A percentile compares a stretch with the other conserved stretches of the same genome.
phyloP scores from a whole-genome alignment of 2,329 filamentous ascomycete genomes.

The Paecilomyces sp. region DNA sequence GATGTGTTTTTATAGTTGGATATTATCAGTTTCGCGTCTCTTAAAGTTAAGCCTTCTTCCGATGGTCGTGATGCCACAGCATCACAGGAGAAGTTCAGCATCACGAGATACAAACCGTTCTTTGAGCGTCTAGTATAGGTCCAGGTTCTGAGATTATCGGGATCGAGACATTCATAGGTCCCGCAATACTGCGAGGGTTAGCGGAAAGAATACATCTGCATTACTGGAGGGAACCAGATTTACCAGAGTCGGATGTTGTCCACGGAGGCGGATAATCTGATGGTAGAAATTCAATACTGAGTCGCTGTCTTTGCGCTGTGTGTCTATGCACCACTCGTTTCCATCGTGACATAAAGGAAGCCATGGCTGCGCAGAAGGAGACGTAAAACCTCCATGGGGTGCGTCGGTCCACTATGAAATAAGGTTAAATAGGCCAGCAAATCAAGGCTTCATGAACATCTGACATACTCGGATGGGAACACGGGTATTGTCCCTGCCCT shows the following conservation, averaged over 20 bases:
- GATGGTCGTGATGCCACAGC: slow-evolving; percentile 5
- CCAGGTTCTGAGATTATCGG: slow-evolving; percentile 8
- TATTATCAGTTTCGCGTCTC: slow-evolving; percentile 6
- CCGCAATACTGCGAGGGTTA: slow-evolving; percentile 7
- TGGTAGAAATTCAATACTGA: slow-evolving; percentile 55
- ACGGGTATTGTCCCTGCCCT: slow-evolving; percentile 22
- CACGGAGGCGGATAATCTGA: slow-evolving; percentile 47
- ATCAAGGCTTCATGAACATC: not conserved
- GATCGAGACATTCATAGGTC: slow-evolving; percentile 7
- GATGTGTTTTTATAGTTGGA: slow-evolving; percentile 5
- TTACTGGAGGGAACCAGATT: not conserved
- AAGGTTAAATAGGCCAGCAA: not conserved
- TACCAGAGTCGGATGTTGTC: slow-evolving; percentile 32
- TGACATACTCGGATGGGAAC: slow-evolving; percentile 16
- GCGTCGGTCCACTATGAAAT: slow-evolving; percentile 9
- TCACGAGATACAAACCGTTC: slow-evolving; percentile 6
- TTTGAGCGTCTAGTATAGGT: slow-evolving; percentile 7
- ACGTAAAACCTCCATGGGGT: slow-evolving; percentile 10
- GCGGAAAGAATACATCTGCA: not conserved
- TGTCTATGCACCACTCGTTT: slow-evolving; percentile 49
- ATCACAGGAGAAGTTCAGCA: slow-evolving; percentile 9
- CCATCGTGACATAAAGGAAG: slow-evolving; percentile 58
- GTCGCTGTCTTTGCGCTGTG: slow-evolving; percentile 13
- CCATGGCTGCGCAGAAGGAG: slow-evolving; percentile 45
- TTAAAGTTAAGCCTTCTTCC: slow-evolving; percentile 4